These are phyloP conservation scores for Macrophomina phaseolina DNA, from an alignment of 2,329 filamentous ascomycete genomes.

Conservation along the genomic window DNA sequence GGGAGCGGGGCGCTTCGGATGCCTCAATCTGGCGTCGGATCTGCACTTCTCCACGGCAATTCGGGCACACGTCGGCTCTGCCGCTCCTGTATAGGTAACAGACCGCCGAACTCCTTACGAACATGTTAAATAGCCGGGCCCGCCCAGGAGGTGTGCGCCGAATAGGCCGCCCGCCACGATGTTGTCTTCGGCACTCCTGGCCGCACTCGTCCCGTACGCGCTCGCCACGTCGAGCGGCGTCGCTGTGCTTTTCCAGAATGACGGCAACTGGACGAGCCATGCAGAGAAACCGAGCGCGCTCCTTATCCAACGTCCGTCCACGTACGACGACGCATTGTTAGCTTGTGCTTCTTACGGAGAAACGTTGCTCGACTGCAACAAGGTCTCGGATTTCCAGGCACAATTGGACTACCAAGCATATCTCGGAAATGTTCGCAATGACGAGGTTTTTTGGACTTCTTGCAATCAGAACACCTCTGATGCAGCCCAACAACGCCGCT, in stretches of 20 bases:
- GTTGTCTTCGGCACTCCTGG: neutral
- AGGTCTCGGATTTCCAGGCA: neutral
- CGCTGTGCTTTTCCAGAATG: slow-evolving; percentile 16
- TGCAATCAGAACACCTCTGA: neutral
- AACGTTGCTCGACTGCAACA: neutral
- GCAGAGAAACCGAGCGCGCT: slow-evolving; percentile 9
- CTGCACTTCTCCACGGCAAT: neutral
- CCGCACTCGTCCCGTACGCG: neutral
- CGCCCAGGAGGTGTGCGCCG: no score
- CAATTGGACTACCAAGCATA: slow-evolving; percentile 6
- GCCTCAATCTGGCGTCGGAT: neutral
- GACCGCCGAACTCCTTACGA: neutral
- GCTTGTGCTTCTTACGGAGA: neutral
- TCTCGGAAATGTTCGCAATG: neutral
- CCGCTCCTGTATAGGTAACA: neutral
- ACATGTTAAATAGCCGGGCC: neutral
- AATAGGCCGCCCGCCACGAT: neutral
- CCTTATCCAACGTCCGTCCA: neutral
- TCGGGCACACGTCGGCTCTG: neutral
- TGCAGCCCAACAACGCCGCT: neutral
- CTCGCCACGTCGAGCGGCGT: neutral
- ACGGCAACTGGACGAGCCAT: slow-evolving; percentile 23
- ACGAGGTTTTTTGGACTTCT: slow-evolving; percentile 7
- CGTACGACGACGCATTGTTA: neutral
- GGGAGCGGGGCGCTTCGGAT: neutral